Evolutionary conservation across 2,329 filamentous ascomycete species (phyloP), one percentile per base, ranked within the genome.

Genomic region (Aureobasidium musti): DNA sequence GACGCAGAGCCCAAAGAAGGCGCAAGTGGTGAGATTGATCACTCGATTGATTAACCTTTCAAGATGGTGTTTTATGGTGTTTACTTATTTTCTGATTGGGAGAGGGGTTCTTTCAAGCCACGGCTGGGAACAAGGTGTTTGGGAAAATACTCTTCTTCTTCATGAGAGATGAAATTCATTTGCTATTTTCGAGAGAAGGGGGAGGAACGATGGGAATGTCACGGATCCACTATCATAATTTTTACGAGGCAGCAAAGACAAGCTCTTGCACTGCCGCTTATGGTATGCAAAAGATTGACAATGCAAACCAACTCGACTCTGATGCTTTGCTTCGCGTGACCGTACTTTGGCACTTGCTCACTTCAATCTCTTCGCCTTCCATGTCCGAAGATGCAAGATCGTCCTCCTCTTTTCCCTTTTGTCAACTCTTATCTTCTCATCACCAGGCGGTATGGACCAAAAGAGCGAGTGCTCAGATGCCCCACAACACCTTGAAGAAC

Each of bases 1-100:
- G 56, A 50, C 66, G 68, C n/a, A 65, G 68, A 43, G 54, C 60
- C 23, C 56, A 54, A 26, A 57, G 68, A 28, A 53, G 50, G 50
- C 35, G 57, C n/a, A 63, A 30, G 26, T 52, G 59, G 45, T 63
- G 21, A 52, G 39, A 28, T n/a, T 39, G 35, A 11, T 41, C 37
- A 37, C 28, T 37, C 2, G 26, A 1, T 30, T 52, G 14, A 3
- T 19, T 14, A 23, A 2, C 17, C 14, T 23, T 19, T 26, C 7
- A 41, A 56, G 35, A 21, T 14, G 53, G 43, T 23, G 21, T 47
- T 56, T 41, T 3, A 39, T 11, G 53, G 53, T 14, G 53, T 56
- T 41, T 5, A 23, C 21, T 45, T 23, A 3, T 17, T 26, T 56
- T 23, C 28, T 54, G 35, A 39, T 37, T 23, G 19, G 3, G 35